Base-by-base conservation (phyloP, 257 asterid genomes). In the Orobanche coerulescens region DNA sequence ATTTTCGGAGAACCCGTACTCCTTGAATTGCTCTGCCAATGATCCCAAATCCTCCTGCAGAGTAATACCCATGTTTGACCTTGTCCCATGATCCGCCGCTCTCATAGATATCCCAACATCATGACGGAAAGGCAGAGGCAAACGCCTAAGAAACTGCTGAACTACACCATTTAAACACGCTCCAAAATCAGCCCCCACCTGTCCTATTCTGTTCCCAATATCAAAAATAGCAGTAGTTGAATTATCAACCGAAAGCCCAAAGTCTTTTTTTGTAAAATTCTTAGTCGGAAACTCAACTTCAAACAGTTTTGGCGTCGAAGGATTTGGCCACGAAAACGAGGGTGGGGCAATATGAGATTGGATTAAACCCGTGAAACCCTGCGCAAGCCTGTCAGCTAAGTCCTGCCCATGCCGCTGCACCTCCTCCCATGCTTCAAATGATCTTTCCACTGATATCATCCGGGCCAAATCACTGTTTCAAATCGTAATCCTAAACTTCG, bases 341-440 rank as follows among this genome's bases (percentile, higher is more conserved):
- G 97, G 94, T 0, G 98, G 89, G 40, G 80, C 67, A 10, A 92
- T 82, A 68, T 91, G 95, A 25, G 94, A 78, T 26, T 88, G 96
- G 68, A 92, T 88, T 62, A 88, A 71, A 20, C 94, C 95, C 10
- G 94, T 78, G 58, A 92, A 84, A 9, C 97, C 95, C 72, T 92
- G 94, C 6, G 98, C 77, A 9, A 92, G 79, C 78, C 65, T 85
- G 68, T 88, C 98, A 2, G 97, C 98, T 26, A 88, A 76, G 61
- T 92, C 97, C 67, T 68, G 88, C 19, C 98, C 95, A 40, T 92
- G 98, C 60, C 97, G 82, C 81, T 92, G 98, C 69, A 88, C 95
- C 82, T 92, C 98, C 72, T 92, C 98, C 98, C 98, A 92, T 11
- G 95, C 98, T 54, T 92, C 98, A 62, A 88, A 84, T 2, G 97